A percentile compares a stretch with the other conserved stretches of the same genome.
These are phyloP conservation scores for Gremmenia infestans DNA, from an alignment of 2,329 filamentous ascomycete species.

Conservation along the genomic window DNA sequence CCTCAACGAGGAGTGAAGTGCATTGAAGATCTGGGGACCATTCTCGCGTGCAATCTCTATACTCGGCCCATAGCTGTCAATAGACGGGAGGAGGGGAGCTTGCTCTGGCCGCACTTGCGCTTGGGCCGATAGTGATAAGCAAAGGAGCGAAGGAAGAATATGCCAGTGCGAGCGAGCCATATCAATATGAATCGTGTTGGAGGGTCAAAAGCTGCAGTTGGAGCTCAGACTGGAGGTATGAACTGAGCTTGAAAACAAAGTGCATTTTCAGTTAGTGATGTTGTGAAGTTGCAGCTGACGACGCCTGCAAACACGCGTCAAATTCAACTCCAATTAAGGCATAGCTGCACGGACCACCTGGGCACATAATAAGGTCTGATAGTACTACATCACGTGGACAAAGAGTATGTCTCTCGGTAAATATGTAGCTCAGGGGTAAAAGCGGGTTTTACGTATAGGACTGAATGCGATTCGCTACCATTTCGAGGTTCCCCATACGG, in stretches of 20 bases:
- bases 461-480: too few species aligned
- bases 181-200: not conserved
- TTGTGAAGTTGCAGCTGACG: too few species aligned
- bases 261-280: not conserved
- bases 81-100: not conserved
- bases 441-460: too few species aligned
- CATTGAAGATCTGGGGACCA: constrained; percentile 65
- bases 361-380: too few species aligned
- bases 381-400: too few species aligned
- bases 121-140: not conserved
- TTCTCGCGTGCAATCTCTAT: constrained; percentile 34
- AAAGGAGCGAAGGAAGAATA: not conserved
- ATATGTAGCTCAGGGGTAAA: too few species aligned
- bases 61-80: not conserved
- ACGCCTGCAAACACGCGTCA: too few species aligned
- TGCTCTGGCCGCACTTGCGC: not conserved
- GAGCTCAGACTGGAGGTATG: not conserved
- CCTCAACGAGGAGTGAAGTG: constrained; percentile 64
- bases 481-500: too few species aligned
- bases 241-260: not conserved
- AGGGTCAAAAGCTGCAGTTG: not conserved
- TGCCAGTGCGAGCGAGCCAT: not conserved
- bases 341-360: too few species aligned
- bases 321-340: too few species aligned
- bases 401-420: too few species aligned